Base-by-base conservation (phyloP, 2,329 filamentous ascomycete genomes). In the Exophiala phaeomuriformis region DNA sequence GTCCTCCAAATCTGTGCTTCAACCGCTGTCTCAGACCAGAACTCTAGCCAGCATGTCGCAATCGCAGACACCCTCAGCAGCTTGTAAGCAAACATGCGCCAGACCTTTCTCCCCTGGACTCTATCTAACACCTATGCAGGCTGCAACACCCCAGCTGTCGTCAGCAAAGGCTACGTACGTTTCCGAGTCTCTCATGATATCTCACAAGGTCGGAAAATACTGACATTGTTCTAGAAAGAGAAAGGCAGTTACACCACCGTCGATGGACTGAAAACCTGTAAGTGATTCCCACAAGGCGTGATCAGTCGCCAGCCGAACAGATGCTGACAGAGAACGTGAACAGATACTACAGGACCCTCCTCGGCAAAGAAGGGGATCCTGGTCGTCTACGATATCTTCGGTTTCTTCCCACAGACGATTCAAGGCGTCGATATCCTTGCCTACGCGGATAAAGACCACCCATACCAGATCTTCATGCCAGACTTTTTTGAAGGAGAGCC, bases 391-490 rank as follows among this genome's bases (percentile, higher is more conserved):
- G 72, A 73, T 71, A 61, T 64, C 53, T 84, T 84, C 64, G 80
- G 80, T 49, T 83, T 79, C 74, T 83, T 80, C 68, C 73, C 75
- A 6, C 81, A 84, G 64, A 83, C 80, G 6, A 62, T 83, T 12
- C 81, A 84, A 64, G 81, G 81, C 43, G 80, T 80, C 58, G 81
- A 84, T 61, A 83, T 83, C 63, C 76, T 83, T 40, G 77, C 81
- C 30, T 69, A 72, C 61, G 72, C 75, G 33, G 75, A 84, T 77
- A 85, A 86, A 81, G 70, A 79, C 74, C 68, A 75, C 55, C 81
- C 86, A 65, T 93, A 94, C 75, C 83, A 83, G 63, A 87, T 95
- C 62, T 90, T 90, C 72, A 90, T 96, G 59, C 90, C 90, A 30
- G 90, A 96, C 72, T 91, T 88, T 78, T 95, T 95, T 75, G 79